These are phyloP conservation scores for Quercus wislizeni DNA, from an alignment of 306 rosid genomes.

Conservation along the genomic window DNA sequence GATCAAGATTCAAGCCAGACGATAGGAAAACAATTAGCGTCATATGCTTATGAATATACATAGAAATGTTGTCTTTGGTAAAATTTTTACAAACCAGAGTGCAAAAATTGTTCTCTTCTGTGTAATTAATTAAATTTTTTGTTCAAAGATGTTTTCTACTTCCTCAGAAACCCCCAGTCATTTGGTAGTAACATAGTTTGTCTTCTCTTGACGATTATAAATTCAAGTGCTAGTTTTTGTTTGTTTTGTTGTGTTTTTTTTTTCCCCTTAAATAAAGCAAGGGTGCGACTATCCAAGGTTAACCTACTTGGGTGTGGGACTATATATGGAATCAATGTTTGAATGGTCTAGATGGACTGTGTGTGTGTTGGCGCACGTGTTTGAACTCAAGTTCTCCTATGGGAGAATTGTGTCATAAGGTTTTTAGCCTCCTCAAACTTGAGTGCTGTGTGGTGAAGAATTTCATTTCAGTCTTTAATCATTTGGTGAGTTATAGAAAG, in stretches of 20 bases:
- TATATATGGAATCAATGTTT: no score
- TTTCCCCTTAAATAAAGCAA: no score
- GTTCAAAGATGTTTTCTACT: neutral
- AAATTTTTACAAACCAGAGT: neutral
- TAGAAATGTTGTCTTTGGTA: neutral
- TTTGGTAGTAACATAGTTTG: neutral
- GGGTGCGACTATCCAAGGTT: no score
- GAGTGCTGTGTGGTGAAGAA: no score
- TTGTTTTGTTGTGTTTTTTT: no score
- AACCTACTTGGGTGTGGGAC: no score
- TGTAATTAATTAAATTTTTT: neutral
- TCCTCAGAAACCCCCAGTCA: neutral
- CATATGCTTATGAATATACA: neutral
- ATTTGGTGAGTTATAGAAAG: no score
- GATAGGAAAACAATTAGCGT: neutral
- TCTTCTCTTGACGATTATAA: neutral
- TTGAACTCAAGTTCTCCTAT: no score
- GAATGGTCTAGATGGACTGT: no score
- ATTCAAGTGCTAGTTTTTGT: neutral
- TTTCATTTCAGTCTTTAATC: no score
- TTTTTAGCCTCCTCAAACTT: no score
- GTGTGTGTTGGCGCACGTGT: fast-evolving
- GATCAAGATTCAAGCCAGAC: neutral
- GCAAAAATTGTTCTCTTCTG: neutral
- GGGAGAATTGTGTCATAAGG: no score